A percentile compares a stretch with the other conserved stretches of the same genome.
Evolutionary conservation across 768 basidiomycete genomes (phyloP).

Genomic region (Boletus rubropictus): DNA sequence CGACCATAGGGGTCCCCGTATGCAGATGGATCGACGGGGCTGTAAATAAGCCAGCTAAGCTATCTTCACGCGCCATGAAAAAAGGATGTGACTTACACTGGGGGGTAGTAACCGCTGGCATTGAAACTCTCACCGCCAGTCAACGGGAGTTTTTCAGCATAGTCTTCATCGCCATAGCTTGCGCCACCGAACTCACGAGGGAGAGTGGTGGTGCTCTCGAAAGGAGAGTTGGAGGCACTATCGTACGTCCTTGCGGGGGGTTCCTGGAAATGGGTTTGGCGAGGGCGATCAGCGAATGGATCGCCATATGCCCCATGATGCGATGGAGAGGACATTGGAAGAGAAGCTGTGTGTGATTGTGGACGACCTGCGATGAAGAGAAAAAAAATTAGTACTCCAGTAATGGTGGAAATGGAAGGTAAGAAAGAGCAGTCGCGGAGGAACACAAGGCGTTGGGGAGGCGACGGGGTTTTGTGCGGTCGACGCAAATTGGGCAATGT

Average conservation of each 20-base stretch:
- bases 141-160: constrained; percentile 71
- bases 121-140: constrained; percentile 51
- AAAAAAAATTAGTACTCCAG: constrained; percentile 7
- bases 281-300: constrained; percentile 69
- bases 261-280: constrained; percentile 51
- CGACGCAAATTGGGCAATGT: constrained; percentile 29
- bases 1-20: constrained; percentile 66
- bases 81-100: constrained; percentile 44
- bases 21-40: constrained; percentile 47
- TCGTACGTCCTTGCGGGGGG: constrained; percentile 47
- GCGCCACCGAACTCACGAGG: constrained; percentile 44
- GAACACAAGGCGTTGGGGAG: constrained; percentile 12
- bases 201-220: constrained; percentile 54
- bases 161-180: constrained; percentile 60
- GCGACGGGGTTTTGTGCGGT: constrained; percentile 23
- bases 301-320: constrained; percentile 43
- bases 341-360: background rate
- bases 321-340: constrained; percentile 26
- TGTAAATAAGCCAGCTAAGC: constrained; percentile 25
- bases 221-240: constrained; percentile 39
- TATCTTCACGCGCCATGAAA: background rate
- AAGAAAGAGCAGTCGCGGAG: constrained; percentile 11
- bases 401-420: constrained; percentile 5
- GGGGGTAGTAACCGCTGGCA: constrained; percentile 66
- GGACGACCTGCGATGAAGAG: constrained; percentile 7